phyloP scores from a whole-genome alignment of 148 eudicot genomes.

The Selenicereus undatus region DNA sequence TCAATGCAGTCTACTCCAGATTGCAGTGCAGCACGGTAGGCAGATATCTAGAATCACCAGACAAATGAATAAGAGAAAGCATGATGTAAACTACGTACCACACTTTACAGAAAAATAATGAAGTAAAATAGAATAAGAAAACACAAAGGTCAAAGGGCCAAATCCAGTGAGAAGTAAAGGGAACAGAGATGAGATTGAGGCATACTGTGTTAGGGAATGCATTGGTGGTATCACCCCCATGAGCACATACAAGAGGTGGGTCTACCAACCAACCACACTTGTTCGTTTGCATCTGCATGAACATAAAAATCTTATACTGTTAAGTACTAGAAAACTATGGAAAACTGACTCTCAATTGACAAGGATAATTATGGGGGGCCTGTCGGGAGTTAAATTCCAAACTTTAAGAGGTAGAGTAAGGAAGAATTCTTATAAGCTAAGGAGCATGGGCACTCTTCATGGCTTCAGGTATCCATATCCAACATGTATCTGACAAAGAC shows the following conservation, averaged over 20 bases:
- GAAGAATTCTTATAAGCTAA: too few species aligned
- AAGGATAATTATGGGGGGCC: not conserved
- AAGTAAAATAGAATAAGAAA: too few species aligned
- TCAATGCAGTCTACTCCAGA: constrained; percentile 84
- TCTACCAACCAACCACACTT: constrained; percentile 71
- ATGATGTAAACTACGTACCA: not conserved
- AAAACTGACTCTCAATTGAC: not conserved
- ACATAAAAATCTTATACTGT: constrained; percentile 1
- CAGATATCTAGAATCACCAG: constrained; percentile 56
- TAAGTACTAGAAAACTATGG: not conserved
- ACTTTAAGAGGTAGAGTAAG: not conserved
- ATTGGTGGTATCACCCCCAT: constrained; percentile 89
- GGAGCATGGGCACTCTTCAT: too few species aligned
- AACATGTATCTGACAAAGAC: too few species aligned
- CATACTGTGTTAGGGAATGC: constrained; percentile 92
- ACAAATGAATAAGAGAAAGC: constrained; percentile 20
- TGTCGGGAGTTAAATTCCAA: too few species aligned
- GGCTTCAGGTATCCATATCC: too few species aligned
- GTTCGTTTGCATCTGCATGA: constrained; percentile 61
- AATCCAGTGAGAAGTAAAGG: constrained; percentile 5
- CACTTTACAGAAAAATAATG: not conserved
- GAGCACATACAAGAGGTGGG: constrained; percentile 97
- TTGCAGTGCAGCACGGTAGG: constrained; percentile 66
- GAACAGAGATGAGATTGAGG: constrained; percentile 14
- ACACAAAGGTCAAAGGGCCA: not conserved